Evolutionary conservation across 1,284 basidiomycete species (phyloP).

Genomic region (Volvariella volvacea): DNA sequence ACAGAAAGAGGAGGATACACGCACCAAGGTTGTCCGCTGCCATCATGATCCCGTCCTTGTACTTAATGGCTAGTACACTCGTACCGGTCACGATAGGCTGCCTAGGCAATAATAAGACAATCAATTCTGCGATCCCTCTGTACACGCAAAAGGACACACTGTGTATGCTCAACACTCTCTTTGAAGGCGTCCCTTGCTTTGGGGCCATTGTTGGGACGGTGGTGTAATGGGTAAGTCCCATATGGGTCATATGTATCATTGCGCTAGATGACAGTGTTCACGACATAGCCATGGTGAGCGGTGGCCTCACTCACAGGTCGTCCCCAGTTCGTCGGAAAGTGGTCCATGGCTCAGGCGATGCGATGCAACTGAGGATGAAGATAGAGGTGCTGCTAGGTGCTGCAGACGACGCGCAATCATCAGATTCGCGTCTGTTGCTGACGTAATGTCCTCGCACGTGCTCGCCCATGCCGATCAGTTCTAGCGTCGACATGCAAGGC

Average conservation of each 20-base stretch:
- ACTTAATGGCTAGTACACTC: constrained; percentile 90
- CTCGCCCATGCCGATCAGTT: too few relatives aligned
- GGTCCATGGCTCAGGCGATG: constrained; percentile 54
- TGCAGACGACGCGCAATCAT: too few relatives aligned
- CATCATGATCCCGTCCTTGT: constrained; percentile 97
- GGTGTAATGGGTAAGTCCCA: constrained; percentile 67
- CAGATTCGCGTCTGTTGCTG: too few relatives aligned
- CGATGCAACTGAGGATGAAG: too few relatives aligned
- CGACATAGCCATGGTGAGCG: neutral
- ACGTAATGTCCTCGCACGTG: too few relatives aligned
- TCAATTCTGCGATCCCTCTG: neutral
- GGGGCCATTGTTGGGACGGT: constrained; percentile 42
- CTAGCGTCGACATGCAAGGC: too few relatives aligned
- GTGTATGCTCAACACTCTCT: constrained; percentile 67
- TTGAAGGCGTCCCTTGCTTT: constrained; percentile 45
- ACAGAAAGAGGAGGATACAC: constrained; percentile 9
- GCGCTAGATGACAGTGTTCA: constrained; percentile 33
- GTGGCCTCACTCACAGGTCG: constrained; percentile 48
- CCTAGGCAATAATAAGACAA: constrained; percentile 30
- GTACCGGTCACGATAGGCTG: constrained; percentile 97
- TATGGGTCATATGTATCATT: constrained; percentile 69
- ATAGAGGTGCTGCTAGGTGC: too few relatives aligned
- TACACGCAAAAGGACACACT: constrained; percentile 37
- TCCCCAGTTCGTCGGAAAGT: constrained; percentile 78
- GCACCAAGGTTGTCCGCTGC: constrained; percentile 96